Evolutionary conservation across 257 asterid species (phyloP), one percentile per base, ranked within the genome.

Genomic region (Solanum commersonii): DNA sequence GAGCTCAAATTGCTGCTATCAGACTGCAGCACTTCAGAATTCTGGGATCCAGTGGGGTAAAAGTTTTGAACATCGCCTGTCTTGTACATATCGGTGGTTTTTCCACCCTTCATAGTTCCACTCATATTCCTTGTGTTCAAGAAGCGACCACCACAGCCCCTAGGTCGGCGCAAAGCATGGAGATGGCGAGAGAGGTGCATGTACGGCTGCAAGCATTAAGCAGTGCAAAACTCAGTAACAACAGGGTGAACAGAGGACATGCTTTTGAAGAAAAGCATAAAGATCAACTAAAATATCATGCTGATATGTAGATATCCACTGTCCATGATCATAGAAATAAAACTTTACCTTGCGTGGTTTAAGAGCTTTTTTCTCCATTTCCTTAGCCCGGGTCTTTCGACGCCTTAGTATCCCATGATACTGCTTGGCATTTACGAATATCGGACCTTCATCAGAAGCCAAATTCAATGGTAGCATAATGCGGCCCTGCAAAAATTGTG

Each of bases 101-200:
- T 49, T 46, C 70, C 70, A 70, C 65, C 90, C 42, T 65, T 89
- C 29, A 5, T 81, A 70, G 85, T 42, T 40, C 84, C 88, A 42
- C 82, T 71, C 25, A 84, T 5, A 10, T 84, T 79, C 88, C 91
- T 94, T 9, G 95, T 93, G 91, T 96, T 96, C 84, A 96, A 96
- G 90, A 96, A 96, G 59, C 98, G 96, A 18, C 98, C 98, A 1
- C 98, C 98, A 40, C 90, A 92, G 83, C 98, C 98, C 88, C 98
- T 91, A 11, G 98, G 98, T 9, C 98, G 94, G 40, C 98, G 95
- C 98, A 90, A 88, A 31, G 98, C 98, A 56, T 96, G 98, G 88
- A 96, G 98, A 90, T 96, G 98, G 71, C 98, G 98, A n/a, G 98
- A 96, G 23, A 88, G 90, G 91, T 95, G 98, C 93, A 93, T 83